Evolutionary conservation across 495 filamentous ascomycete species (phyloP), one percentile per base, ranked within the genome.

Genomic region (Neohortaea acidophila): DNA sequence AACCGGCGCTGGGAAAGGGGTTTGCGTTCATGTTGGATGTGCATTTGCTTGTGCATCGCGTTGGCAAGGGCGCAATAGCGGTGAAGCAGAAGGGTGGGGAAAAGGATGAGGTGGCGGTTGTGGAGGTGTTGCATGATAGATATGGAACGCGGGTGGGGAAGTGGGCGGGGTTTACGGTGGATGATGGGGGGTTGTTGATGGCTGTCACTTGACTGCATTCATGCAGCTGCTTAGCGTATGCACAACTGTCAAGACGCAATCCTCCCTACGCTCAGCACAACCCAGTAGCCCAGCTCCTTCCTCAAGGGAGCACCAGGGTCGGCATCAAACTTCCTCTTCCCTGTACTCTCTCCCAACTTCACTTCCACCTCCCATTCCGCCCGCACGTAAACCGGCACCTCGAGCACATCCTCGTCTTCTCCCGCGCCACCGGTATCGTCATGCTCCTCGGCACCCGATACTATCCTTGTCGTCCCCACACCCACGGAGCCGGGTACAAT

Each of bases 231-330:
- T n/a, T n/a, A n/a, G n/a, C n/a, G 33, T n/a, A n/a, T n/a, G n/a
- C n/a, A n/a, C n/a, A n/a, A n/a, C n/a, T n/a, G n/a, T n/a, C n/a
- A n/a, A n/a, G n/a, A n/a, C 5, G 50, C 61, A 28, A 94, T 83
- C 54, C 74, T 76, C 21, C 89, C 89, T 29, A 93, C 68, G 5
- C 86, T 86, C 31, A 96, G 62, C 20, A 91, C 87, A 67, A 78
- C 78, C 87, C 89, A 96, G 67, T 91, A 94, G 43, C 83, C 84
- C 63, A 94, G 60, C 58, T 94, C 85, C 48, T 78, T 74, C 58
- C 71, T 78, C 50, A 70, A 73, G 48, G 62, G 69, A 11, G 55
- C 61, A 59, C 55, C 70, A 45, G 59, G 60, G 52, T 61, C 65
- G 49, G 63, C 66, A 47, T 49, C 62, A 14, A 43, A 52, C 18